A percentile compares a stretch with the other conserved stretches of the same genome.
phyloP scores from a whole-genome alignment of 1,284 basidiomycete genomes.

The Ustilago nuda region DNA sequence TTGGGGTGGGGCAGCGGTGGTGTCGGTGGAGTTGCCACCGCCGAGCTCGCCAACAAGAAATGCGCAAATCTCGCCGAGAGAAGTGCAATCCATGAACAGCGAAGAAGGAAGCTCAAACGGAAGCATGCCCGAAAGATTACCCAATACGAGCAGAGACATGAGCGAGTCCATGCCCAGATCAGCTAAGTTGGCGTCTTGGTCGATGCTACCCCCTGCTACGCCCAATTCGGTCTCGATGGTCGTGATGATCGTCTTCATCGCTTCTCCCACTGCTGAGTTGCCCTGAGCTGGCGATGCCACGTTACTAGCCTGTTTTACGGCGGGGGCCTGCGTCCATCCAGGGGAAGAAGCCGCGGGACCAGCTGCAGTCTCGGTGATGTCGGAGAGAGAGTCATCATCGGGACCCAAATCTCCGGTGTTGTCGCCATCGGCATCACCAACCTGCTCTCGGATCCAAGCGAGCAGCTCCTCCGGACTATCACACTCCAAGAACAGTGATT shows the following conservation, averaged over 20 bases:
- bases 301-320: not conserved
- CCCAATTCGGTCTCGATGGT: conserved; percentile 51
- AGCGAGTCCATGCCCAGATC: conserved; percentile 54
- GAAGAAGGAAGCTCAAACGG: conserved; percentile 43
- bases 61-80: conserved; percentile 28
- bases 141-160: conserved; percentile 52
- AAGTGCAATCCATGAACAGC: conserved; percentile 44
- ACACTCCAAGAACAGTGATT: conserved; percentile 49
- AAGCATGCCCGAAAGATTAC: conserved; percentile 30
- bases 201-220: conserved; percentile 32
- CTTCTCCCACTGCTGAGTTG: conserved; percentile 15
- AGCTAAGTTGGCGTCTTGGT: conserved; percentile 34
- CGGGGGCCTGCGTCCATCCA: not conserved
- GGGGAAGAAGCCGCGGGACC: not conserved
- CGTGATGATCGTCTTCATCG: conserved; percentile 17
- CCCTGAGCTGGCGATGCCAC: not conserved
- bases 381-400: not conserved
- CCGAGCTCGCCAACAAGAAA: conserved; percentile 21
- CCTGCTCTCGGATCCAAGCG: conserved; percentile 28
- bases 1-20: not conserved
- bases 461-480: conserved; percentile 41
- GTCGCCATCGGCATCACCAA: conserved; percentile 12
- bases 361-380: not conserved
- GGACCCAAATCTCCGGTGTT: not conserved
- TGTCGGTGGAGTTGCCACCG: not conserved